phyloP scores from a whole-genome alignment of 495 filamentous ascomycete species.

The Xylaria grammica region DNA sequence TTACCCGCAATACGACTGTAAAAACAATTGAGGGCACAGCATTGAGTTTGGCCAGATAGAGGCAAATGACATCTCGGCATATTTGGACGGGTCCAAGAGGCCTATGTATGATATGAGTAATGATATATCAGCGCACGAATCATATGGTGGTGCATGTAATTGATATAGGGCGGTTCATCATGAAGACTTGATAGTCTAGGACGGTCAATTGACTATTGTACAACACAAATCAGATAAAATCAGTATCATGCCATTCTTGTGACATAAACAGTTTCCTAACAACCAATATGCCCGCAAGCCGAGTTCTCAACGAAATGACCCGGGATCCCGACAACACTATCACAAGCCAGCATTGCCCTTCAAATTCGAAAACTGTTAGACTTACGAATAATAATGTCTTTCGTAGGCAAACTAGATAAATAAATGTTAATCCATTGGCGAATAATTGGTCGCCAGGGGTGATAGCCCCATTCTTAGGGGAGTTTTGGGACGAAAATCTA shows the following conservation, averaged over 20 bases:
- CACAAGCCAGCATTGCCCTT: not conserved
- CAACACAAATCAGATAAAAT: not conserved
- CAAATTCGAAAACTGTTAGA: not conserved
- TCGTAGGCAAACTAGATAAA: conserved; percentile 1
- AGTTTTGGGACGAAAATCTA: not conserved
- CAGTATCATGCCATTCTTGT: not conserved
- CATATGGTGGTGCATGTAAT: not conserved
- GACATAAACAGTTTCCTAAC: not conserved
- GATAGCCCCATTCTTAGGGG: conserved; percentile 11
- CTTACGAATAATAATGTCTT: not conserved
- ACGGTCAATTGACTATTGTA: conserved; percentile 7
- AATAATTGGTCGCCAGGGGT: conserved; percentile 9
- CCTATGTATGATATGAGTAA: conserved; percentile 9
- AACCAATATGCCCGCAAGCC: too few relatives aligned
- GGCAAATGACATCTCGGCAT: conserved; percentile 5
- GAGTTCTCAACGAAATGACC: too few relatives aligned
- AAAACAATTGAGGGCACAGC: not conserved
- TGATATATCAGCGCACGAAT: conserved; percentile 8
- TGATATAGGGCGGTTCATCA: not conserved
- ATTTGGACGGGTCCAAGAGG: not conserved
- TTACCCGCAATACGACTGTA: not conserved
- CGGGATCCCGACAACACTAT: too few relatives aligned
- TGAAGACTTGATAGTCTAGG: not conserved
- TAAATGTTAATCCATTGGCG: conserved; percentile 4
- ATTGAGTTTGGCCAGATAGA: not conserved